Conservation (phyloP, 139 green algal genomes). For the Trebouxia sp. region DNA sequence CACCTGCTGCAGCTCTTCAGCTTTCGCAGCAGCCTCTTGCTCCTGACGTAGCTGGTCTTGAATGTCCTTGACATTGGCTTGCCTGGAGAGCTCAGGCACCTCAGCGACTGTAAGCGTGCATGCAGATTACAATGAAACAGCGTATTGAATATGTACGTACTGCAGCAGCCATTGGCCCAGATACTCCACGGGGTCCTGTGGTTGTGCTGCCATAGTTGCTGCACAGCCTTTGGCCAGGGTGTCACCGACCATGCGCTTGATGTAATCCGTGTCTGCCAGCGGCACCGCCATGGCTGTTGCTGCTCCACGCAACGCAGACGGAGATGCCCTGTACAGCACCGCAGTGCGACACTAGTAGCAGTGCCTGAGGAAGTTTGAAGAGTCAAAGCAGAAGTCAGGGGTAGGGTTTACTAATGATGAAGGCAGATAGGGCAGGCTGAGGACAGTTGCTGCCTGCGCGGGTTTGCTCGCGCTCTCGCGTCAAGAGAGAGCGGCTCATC, state of each 20-base stretch:
- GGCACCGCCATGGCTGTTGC: background rate
- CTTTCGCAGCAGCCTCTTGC: background rate
- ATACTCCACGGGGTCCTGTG: constrained; percentile 11
- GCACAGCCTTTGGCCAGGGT: constrained; percentile 22
- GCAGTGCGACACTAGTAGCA: too few relatives aligned
- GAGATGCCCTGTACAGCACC: too few relatives aligned
- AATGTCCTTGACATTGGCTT: background rate
- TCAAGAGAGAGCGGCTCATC: background rate
- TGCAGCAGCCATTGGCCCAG: constrained; percentile 12
- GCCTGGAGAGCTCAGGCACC: background rate
- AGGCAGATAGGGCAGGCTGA: constrained; percentile 4
- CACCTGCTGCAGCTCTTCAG: background rate
- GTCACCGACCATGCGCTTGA: constrained; percentile 2
- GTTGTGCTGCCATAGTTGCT: constrained; percentile 18
- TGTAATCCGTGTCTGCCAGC: background rate
- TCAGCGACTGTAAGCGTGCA: background rate
- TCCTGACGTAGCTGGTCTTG: constrained; percentile 1
- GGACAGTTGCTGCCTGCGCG: background rate
- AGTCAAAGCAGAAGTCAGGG: background rate
- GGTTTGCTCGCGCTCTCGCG: background rate
- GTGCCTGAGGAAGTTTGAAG: background rate
- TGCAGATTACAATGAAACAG: background rate
- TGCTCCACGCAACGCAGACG: background rate
- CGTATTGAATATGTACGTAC: background rate
- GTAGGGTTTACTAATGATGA: background rate